A percentile compares a stretch with the other conserved stretches of the same genome.
Conservation (phyloP, 2,329 filamentous ascomycete species). For the Colletotrichum higginsianum region DNA sequence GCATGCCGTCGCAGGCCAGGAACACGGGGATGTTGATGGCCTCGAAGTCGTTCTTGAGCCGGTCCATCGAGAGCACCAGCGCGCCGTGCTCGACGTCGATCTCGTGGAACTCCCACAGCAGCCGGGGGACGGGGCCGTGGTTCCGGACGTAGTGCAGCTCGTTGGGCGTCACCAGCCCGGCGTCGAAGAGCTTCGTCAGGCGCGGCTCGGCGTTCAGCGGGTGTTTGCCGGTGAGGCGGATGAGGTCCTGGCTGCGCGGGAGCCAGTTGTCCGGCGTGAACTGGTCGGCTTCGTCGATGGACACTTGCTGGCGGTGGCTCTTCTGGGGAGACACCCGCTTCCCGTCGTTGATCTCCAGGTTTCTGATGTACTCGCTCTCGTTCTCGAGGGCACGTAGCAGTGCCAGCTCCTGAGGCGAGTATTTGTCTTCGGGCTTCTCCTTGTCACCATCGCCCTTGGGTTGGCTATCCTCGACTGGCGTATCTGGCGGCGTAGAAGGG, state of each 20-base stretch:
- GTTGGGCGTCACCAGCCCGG: conserved; percentile 66
- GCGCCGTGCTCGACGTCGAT: conserved; percentile 60
- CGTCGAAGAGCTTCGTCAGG: conserved; percentile 58
- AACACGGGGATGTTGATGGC: conserved; percentile 63
- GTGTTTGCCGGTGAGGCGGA: conserved; percentile 67
- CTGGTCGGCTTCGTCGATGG: conserved; percentile 60
- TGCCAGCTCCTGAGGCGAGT: conserved; percentile 59
- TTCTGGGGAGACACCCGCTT: conserved; percentile 44
- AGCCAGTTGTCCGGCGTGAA: conserved; percentile 69
- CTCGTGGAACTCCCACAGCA: conserved; percentile 65
- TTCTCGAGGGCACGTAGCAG: conserved; percentile 58
- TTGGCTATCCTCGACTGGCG: neutral
- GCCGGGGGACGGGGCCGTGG: conserved; percentile 65
- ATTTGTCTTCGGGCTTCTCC: conserved; percentile 41
- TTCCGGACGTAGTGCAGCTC: conserved; percentile 67
- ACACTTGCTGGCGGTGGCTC: conserved; percentile 43
- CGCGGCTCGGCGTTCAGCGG: conserved; percentile 66
- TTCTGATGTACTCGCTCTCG: conserved; percentile 59
- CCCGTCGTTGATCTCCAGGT: conserved; percentile 57
- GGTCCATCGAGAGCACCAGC: conserved; percentile 59
- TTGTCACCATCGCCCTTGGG: conserved; percentile 20
- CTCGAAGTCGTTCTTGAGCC: conserved; percentile 58
- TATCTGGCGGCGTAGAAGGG: neutral
- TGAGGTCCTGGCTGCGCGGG: conserved; percentile 60
- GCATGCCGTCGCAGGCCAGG: conserved; percentile 65